Percentiles rank a stretch among this genome's conserved stretches.
phyloP scores from a whole-genome alignment of 805 yeast genomes.

The Spathaspora boniae region DNA sequence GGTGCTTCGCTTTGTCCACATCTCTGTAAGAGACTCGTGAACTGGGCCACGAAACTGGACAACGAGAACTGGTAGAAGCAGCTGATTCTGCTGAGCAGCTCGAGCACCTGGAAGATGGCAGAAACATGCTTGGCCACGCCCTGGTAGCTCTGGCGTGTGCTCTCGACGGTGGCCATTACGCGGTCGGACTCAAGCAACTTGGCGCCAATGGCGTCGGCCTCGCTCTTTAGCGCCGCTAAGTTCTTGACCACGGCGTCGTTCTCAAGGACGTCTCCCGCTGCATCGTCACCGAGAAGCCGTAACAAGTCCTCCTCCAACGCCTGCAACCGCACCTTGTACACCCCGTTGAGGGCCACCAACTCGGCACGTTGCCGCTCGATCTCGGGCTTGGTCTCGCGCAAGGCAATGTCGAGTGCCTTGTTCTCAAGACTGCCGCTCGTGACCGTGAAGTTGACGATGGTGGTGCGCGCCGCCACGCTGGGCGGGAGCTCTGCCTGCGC shows the following conservation, averaged over 20 bases:
- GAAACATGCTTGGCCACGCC: slow-evolving; percentile 59
- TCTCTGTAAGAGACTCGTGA: slow-evolving; percentile 13
- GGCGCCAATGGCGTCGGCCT: slow-evolving; percentile 49
- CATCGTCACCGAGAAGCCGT: slow-evolving; percentile 47
- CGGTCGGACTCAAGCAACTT: slow-evolving; percentile 53
- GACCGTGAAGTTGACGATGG: slow-evolving; percentile 67
- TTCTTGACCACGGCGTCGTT: slow-evolving; percentile 56
- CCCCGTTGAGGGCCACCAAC: slow-evolving; percentile 53
- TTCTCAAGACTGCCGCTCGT: slow-evolving; percentile 64
- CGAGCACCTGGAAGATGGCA: slow-evolving; percentile 45
- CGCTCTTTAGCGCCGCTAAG: slow-evolving; percentile 62
- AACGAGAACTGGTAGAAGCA: slow-evolving; percentile 60
- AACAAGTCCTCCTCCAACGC: slow-evolving; percentile 59
- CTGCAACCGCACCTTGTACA: slow-evolving; percentile 52
- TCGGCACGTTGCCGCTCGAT: slow-evolving; percentile 55
- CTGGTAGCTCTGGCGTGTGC: slow-evolving; percentile 42
- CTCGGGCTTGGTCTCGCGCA: slow-evolving; percentile 61
- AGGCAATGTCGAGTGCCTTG: slow-evolving; percentile 55
- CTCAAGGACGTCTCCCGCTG: slow-evolving; percentile 64
- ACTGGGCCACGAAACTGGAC: slow-evolving; percentile 21
- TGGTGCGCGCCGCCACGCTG: slow-evolving; percentile 59
- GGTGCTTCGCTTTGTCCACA: slow-evolving; percentile 17
- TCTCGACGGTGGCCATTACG: slow-evolving; percentile 54
- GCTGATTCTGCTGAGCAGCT: slow-evolving; percentile 31
- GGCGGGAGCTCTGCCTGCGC: slow-evolving; percentile 44